phyloP scores from a whole-genome alignment of 805 yeast species.

The Candida parachauliodes region DNA sequence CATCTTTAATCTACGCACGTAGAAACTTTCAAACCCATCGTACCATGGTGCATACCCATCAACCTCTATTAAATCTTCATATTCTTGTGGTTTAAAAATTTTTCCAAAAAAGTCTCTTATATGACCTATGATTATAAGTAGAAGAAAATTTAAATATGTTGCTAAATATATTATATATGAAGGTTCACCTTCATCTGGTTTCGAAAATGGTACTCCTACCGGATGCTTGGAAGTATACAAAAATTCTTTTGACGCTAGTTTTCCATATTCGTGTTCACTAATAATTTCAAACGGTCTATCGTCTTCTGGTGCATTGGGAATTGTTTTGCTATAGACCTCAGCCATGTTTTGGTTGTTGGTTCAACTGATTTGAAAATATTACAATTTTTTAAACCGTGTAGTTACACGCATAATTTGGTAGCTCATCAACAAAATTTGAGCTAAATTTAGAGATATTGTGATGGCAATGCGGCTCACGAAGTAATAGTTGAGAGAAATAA shows the following conservation, averaged over 20 bases:
- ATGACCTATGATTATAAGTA: constrained; percentile 85
- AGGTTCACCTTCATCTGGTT: constrained; percentile 78
- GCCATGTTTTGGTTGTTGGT: constrained; percentile 15
- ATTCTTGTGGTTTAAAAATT: constrained; percentile 61
- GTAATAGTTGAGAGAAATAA: too few relatives aligned
- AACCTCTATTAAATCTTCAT: constrained; percentile 63
- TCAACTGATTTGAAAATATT: not conserved
- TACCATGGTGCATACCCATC: constrained; percentile 97
- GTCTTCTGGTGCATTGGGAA: constrained; percentile 41
- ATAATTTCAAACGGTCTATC: constrained; percentile 26
- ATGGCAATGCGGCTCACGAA: too few relatives aligned
- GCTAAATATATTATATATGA: constrained; percentile 74
- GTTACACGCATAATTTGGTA: too few relatives aligned
- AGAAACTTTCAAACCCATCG: constrained; percentile 89
- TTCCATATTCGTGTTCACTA: constrained; percentile 70
- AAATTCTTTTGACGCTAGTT: constrained; percentile 59
- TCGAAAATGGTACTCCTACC: constrained; percentile 53
- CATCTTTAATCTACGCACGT: constrained; percentile 84
- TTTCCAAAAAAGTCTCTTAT: constrained; percentile 84
- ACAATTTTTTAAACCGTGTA: not conserved
- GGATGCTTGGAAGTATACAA: constrained; percentile 60
- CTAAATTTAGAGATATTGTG: too few relatives aligned
- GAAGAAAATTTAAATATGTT: constrained; percentile 81
- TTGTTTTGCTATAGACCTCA: constrained; percentile 12
- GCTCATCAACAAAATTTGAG: too few relatives aligned